Evolutionary conservation across 768 basidiomycete genomes (phyloP).

Genomic region (Asterophora lycoperdoides): DNA sequence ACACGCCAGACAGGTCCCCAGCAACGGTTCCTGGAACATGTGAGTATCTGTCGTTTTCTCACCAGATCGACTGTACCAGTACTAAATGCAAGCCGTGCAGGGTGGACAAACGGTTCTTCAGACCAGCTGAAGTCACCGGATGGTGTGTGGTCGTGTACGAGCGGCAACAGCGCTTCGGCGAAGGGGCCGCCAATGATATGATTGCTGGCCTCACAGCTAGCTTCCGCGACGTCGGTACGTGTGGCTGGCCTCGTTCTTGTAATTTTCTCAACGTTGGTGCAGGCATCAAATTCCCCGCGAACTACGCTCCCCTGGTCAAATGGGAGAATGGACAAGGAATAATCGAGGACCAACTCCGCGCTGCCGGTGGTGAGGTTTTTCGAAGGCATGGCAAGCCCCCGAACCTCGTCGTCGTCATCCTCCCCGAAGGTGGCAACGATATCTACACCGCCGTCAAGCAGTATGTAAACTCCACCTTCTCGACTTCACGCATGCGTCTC

Average conservation of each 20-base stretch:
- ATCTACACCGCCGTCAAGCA: constrained; percentile 77
- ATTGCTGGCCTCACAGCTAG: constrained; percentile 45
- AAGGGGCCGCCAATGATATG: constrained; percentile 48
- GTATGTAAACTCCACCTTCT: constrained; percentile 36
- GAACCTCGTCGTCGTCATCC: constrained; percentile 57
- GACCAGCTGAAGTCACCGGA: constrained; percentile 44
- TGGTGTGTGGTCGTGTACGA: constrained; percentile 73
- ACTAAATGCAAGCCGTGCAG: constrained; percentile 33
- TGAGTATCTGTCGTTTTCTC: constrained; percentile 23
- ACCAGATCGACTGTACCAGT: not conserved
- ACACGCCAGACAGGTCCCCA: constrained; percentile 40
- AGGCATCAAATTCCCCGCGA: constrained; percentile 57
- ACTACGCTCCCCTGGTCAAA: constrained; percentile 34
- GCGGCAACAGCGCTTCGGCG: constrained; percentile 49
- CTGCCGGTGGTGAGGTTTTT: constrained; percentile 44
- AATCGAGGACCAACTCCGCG: constrained; percentile 50
- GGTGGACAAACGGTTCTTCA: constrained; percentile 70
- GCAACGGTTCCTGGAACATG: constrained; percentile 80
- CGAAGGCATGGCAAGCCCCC: constrained; percentile 41
- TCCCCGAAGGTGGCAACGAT: constrained; percentile 73
- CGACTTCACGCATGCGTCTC: not conserved
- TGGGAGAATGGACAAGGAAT: constrained; percentile 58
- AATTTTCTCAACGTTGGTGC: not conserved
- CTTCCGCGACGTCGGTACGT: constrained; percentile 58
- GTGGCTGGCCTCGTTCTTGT: not conserved